Conservation (phyloP, 2,329 filamentous ascomycete species). For the Fusarium napiforme region DNA sequence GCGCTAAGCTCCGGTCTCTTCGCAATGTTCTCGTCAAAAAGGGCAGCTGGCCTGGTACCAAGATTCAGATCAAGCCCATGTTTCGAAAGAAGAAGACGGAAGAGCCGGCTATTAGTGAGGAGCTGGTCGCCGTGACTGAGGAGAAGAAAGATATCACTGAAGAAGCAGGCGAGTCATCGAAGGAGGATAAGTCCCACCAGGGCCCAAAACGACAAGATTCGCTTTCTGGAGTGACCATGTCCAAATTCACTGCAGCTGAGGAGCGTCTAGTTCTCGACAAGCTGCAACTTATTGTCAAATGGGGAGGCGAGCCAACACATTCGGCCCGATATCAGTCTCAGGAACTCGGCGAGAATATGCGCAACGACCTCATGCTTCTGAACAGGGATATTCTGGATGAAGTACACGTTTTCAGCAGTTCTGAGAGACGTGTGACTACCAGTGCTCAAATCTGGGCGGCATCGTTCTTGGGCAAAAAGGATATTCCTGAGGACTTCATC, state of each 20-base stretch:
- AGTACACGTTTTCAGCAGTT: conserved; percentile 94
- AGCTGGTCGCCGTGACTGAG: conserved; percentile 49
- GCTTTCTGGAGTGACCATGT: conserved; percentile 89
- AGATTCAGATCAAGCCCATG: conserved; percentile 99
- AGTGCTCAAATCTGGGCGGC: conserved; percentile 96
- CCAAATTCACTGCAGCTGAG: conserved; percentile 91
- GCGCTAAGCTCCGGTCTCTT: conserved; percentile 84
- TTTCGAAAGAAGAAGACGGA: conserved; percentile 88
- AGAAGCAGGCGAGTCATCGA: conserved; percentile 36
- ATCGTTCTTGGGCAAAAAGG: conserved; percentile 87
- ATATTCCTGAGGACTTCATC: conserved; percentile 86
- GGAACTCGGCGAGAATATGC: conserved; percentile 94
- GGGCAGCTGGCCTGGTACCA: conserved; percentile 92
- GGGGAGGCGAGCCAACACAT: conserved; percentile 98
- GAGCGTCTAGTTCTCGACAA: conserved; percentile 95
- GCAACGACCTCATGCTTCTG: conserved; percentile 91
- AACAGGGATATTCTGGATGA: conserved; percentile 93
- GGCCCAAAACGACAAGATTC: conserved; percentile 80
- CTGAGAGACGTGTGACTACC: conserved; percentile 91
- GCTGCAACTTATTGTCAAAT: conserved; percentile 96
- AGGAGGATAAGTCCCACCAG: conserved; percentile 30
- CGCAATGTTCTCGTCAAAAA: conserved; percentile 92
- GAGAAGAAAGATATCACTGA: conserved; percentile 40
- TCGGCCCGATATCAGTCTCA: conserved; percentile 96
- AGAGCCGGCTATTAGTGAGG: conserved; percentile 56